Percentiles rank a stretch among this genome's conserved stretches.
phyloP scores from a whole-genome alignment of 805 yeast genomes.

The Lachancea lanzarotensis region DNA sequence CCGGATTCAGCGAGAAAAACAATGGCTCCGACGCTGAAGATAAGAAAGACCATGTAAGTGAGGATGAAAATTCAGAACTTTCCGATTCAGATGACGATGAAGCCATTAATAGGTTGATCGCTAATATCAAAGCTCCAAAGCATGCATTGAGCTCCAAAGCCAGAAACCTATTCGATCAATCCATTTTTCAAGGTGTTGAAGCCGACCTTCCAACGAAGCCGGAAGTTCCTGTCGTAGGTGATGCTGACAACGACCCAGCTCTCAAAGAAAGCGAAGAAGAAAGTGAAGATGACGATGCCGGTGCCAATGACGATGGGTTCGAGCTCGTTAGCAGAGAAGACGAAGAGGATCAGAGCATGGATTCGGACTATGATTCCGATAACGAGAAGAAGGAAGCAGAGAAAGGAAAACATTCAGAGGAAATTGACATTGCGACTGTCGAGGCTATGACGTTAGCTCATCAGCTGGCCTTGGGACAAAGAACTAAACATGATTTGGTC shows the following conservation, averaged over 20 bases:
- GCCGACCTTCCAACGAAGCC: constrained; percentile 29
- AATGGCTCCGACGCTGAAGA: constrained; percentile 30
- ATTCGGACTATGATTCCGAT: constrained; percentile 46
- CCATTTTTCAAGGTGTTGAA: constrained; percentile 46
- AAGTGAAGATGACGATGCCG: constrained; percentile 15
- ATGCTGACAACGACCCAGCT: constrained; percentile 19
- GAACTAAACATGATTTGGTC: constrained; percentile 73
- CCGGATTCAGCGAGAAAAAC: constrained; percentile 54
- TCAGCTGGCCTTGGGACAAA: constrained; percentile 85
- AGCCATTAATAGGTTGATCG: constrained; percentile 53
- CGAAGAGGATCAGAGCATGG: constrained; percentile 33
- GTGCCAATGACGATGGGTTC: constrained; percentile 26
- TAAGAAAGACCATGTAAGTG: constrained; percentile 36
- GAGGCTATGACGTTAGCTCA: constrained; percentile 99
- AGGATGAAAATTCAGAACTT: constrained; percentile 38
- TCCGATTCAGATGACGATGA: constrained; percentile 67
- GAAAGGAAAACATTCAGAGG: constrained; percentile 47
- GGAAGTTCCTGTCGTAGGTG: constrained; percentile 10
- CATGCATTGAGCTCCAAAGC: constrained; percentile 37
- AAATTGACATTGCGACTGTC: constrained; percentile 80
- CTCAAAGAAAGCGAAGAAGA: constrained; percentile 18
- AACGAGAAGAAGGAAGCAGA: constrained; percentile 42
- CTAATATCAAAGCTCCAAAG: constrained; percentile 44
- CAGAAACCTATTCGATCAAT: constrained; percentile 43
- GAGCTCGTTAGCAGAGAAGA: constrained; percentile 42